Evolutionary conservation across 2,329 filamentous ascomycete species (phyloP), one percentile per base, ranked within the genome.

Genomic region (Botrytis pseudocinerea): DNA sequence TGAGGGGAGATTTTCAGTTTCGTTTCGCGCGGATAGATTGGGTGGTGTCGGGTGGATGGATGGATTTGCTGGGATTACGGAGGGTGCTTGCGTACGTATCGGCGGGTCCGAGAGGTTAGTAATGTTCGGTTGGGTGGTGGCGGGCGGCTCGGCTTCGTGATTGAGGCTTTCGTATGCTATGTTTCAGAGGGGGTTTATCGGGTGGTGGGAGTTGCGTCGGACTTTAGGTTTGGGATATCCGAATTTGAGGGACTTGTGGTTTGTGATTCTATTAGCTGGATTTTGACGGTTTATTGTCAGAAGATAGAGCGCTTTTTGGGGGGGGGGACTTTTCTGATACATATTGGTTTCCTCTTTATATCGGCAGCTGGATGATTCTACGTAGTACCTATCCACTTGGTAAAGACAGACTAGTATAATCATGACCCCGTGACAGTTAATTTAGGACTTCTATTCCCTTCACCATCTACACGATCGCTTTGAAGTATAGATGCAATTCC

Each of bases 311-410:
- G n/a, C 51, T 57, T 57, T 28, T n/a, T n/a, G n/a, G n/a, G n/a
- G n/a, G n/a, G n/a, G n/a, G n/a, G n/a, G n/a, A n/a, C 14, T 18
- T 32, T 6, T 18, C 1, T 28, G 51, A 3, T 16, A 8, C 0
- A 2, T 18, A 14, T 28, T 28, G 2, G 51, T n/a, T n/a, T 54
- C 28, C 0, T 3, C 28, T 54, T 54, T 28, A 18, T 54, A 18
- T 51, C 10, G 20, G 12, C 6, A 25, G 4, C 2, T 5, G 10
- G 48, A n/a, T 51, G 48, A 10, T 10, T 25, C 22, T n/a, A 22
- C 5, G 25, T 51, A 4, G 25, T n/a, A 14, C 14, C 9, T 4
- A 6, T 25, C 20, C 4, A n/a, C 10, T n/a, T 51, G 4, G 4
- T 14, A n/a, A 22, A n/a, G 48, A 4, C 0, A 51, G 48, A 51